Base-by-base conservation (phyloP, 2,329 filamentous ascomycete genomes). In the Rhynchosporium agropyri region DNA sequence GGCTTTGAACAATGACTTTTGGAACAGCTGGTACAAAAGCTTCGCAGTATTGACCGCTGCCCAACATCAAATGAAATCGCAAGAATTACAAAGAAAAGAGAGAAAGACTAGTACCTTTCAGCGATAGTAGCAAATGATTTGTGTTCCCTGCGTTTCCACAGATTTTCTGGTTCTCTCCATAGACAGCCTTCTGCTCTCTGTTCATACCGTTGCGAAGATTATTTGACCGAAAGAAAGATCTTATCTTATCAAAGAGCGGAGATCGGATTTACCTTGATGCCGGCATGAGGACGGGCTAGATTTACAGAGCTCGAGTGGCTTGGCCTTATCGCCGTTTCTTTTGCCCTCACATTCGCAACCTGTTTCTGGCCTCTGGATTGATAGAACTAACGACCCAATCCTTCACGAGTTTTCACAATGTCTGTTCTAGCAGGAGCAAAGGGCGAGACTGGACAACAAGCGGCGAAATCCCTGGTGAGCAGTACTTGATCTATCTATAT, bases 391-490 rank as follows among this genome's bases (percentile, higher is more conserved):
- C 36, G 28, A 3, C 15, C 60, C 50, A 53, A 31, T 6, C 60
- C 29, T 15, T 29, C 42, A 42, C 51, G 6, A 46, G 1, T 54
- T 7, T 55, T 4, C 61, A 72, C 40, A 29, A 74, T 74, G 73
- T 74, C 73, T 20, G 60, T 67, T 9, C 53, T 69, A 28, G 55
- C 69, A 51, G 65, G 62, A 49, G 49, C 65, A 13, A 74, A 70
- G 63, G 69, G 70, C 28, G 71, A 75, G 61, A 60, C 67, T 12
- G 68, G 68, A 20, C 64, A 66, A 20, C 73, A 75, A 53, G 73
- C 70, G n/a, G 74, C 71, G 13, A 66, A 69, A 58, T 75, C 74
- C 28, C 61, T 75, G 67, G 74, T 75, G 69, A 46, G 72, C 51
- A 54, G 33, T 49, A 20, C 55, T 64, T 28, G 8, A 31, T 54